Evolutionary conservation across 73 alveolate species (phyloP).

Genomic region (Symbiodinium natans): DNA sequence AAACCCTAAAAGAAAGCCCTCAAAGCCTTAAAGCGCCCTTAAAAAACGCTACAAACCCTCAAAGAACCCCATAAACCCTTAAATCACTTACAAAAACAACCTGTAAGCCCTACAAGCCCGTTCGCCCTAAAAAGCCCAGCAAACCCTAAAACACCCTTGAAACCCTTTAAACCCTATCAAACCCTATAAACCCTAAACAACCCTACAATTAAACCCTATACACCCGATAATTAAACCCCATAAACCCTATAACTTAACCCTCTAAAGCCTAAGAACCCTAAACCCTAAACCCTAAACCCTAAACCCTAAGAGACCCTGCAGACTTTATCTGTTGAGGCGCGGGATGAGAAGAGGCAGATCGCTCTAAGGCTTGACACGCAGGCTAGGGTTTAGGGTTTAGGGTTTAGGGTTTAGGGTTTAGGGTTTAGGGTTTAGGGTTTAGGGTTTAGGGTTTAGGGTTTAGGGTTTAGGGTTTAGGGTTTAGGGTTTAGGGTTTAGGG

Average conservation of each 20-base stretch:
- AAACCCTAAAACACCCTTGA: too few relatives aligned
- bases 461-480: too few relatives aligned
- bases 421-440: background rate
- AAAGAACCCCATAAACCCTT: too few relatives aligned
- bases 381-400: background rate
- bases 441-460: too few relatives aligned
- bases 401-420: background rate
- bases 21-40: background rate
- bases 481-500: background rate
- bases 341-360: too few relatives aligned
- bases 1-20: background rate
- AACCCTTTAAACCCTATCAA: too few relatives aligned
- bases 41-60: too few relatives aligned
- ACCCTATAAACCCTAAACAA: background rate
- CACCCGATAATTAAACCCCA: background rate
- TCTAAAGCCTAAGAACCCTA: background rate
- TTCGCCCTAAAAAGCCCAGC: background rate
- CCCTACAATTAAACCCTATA: too few relatives aligned
- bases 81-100: background rate
- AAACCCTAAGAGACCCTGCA: too few relatives aligned
- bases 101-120: background rate
- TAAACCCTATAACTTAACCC: background rate
- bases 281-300: too few relatives aligned
- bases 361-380: too few relatives aligned
- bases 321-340: too few relatives aligned